Evolutionary conservation across 768 basidiomycete species (phyloP).

Genomic region (Pleurotus cornucopiae): DNA sequence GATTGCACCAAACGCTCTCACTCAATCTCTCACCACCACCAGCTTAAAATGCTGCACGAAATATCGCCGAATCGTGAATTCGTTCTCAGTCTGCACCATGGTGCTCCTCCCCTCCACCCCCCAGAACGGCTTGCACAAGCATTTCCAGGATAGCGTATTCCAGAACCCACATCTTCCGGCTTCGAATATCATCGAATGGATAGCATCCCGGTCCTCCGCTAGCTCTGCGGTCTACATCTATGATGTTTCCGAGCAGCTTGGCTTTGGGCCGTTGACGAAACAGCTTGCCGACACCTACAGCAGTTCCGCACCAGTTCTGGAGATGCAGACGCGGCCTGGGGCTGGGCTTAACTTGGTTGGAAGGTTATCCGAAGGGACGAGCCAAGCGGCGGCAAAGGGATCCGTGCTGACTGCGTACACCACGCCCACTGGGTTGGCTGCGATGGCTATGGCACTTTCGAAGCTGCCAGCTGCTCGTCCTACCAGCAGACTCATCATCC

Average conservation of each 20-base stretch:
- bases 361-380: slow-evolving; percentile 75
- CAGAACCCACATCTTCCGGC: slow-evolving; percentile 45
- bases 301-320: slow-evolving; percentile 50
- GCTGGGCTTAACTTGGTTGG: slow-evolving; percentile 81
- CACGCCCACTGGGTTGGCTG: slow-evolving; percentile 76
- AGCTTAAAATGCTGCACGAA: slow-evolving; percentile 12
- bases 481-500: slow-evolving; percentile 70
- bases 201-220: slow-evolving; percentile 50
- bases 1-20: slow-evolving; percentile 21
- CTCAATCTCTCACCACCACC: slow-evolving; percentile 19
- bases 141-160: slow-evolving; percentile 25
- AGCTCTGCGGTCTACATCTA: slow-evolving; percentile 77
- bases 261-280: slow-evolving; percentile 72
- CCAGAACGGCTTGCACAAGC: not conserved
- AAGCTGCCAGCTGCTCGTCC: slow-evolving; percentile 61
- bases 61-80: slow-evolving; percentile 6
- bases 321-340: slow-evolving; percentile 79
- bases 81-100: not conserved
- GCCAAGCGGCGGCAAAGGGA: slow-evolving; percentile 55
- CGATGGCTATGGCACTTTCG: slow-evolving; percentile 79
- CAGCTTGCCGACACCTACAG: slow-evolving; percentile 47
- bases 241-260: slow-evolving; percentile 80
- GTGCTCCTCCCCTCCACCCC: slow-evolving; percentile 10
- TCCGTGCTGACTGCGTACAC: slow-evolving; percentile 75
- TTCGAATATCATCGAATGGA: slow-evolving; percentile 63